Percentiles rank a stretch among this genome's conserved stretches.
phyloP scores from a whole-genome alignment of 768 basidiomycete species.

The Xerocomellus chrysenteron region DNA sequence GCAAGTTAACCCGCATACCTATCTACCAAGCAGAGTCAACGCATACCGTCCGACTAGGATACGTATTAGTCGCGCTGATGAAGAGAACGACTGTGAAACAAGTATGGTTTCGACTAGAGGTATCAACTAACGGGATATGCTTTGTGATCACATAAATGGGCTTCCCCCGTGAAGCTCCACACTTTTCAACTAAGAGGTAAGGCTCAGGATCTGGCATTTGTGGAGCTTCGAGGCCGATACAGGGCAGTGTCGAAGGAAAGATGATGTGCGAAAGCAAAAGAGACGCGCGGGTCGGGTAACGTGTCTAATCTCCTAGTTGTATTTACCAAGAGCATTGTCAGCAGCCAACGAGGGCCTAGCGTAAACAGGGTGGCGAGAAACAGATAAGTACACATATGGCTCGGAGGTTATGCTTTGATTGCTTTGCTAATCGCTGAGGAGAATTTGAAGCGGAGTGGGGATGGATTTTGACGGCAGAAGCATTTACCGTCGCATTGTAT shows the following conservation, averaged over 20 bases:
- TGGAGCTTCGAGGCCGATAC: conserved; percentile 10
- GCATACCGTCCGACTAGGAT: conserved; percentile 36
- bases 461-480: conserved; percentile 15
- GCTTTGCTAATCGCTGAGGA: conserved; percentile 22
- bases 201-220: conserved; percentile 33
- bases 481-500: too few relatives aligned
- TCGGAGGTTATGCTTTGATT: conserved; percentile 23
- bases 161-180: conserved; percentile 40
- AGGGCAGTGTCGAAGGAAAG: conserved; percentile 11
- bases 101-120: conserved; percentile 3
- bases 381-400: conserved; percentile 32
- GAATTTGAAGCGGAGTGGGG: conserved; percentile 18
- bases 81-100: conserved; percentile 18
- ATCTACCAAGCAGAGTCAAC: background rate
- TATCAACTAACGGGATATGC: conserved; percentile 38
- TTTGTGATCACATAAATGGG: conserved; percentile 45
- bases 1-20: conserved; percentile 10
- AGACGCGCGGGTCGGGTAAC: conserved; percentile 23
- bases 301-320: conserved; percentile 27
- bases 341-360: conserved; percentile 25
- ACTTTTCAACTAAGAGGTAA: conserved; percentile 42
- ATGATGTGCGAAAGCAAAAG: conserved; percentile 27
- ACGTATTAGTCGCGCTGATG: conserved; percentile 31
- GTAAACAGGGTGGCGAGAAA: conserved; percentile 25
- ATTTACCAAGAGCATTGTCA: conserved; percentile 32